A percentile compares a stretch with the other conserved stretches of the same genome.
These are phyloP conservation scores for Raffaelea albimanens DNA, from an alignment of 2,329 filamentous ascomycete genomes.

Conservation along the genomic window DNA sequence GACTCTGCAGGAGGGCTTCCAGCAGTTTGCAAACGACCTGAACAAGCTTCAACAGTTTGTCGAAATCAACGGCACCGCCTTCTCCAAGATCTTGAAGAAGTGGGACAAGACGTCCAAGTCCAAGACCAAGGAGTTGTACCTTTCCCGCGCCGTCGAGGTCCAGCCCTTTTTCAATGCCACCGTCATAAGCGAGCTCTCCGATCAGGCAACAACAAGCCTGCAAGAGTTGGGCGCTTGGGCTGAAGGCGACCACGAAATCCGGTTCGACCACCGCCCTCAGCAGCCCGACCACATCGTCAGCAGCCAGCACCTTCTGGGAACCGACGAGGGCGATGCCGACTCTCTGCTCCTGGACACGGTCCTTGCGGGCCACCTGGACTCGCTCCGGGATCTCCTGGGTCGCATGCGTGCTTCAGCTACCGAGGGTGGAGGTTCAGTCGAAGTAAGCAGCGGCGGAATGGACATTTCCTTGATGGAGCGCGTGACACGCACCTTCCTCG, in stretches of 20 bases:
- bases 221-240: constrained; percentile 95
- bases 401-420: constrained; percentile 52
- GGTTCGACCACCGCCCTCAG: constrained; percentile 48
- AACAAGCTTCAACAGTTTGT: constrained; percentile 99
- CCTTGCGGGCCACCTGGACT: constrained; percentile 67
- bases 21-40: constrained; percentile 91
- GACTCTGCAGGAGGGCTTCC: constrained; percentile 90
- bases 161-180: constrained; percentile 97
- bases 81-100: constrained; percentile 98
- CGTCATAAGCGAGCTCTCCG: constrained; percentile 91
- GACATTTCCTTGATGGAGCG: constrained; percentile 57
- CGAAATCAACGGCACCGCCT: constrained; percentile 93
- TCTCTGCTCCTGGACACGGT: constrained; percentile 81
- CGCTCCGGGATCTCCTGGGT: constrained; percentile 70
- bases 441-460: constrained; percentile 25
- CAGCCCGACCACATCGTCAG: constrained; percentile 52
- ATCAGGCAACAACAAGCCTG: constrained; percentile 91
- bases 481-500: constrained; percentile 81
- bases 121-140: constrained; percentile 93
- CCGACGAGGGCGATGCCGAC: constrained; percentile 84
- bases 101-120: constrained; percentile 99
- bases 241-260: constrained; percentile 79
- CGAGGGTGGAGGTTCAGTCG: constrained; percentile 35
- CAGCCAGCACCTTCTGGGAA: constrained; percentile 56
- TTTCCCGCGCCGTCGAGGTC: constrained; percentile 91